Evolutionary conservation across 2,329 filamentous ascomycete species (phyloP), one percentile per base, ranked within the genome.

Genomic region (Tolypocladium cylindrosporum): DNA sequence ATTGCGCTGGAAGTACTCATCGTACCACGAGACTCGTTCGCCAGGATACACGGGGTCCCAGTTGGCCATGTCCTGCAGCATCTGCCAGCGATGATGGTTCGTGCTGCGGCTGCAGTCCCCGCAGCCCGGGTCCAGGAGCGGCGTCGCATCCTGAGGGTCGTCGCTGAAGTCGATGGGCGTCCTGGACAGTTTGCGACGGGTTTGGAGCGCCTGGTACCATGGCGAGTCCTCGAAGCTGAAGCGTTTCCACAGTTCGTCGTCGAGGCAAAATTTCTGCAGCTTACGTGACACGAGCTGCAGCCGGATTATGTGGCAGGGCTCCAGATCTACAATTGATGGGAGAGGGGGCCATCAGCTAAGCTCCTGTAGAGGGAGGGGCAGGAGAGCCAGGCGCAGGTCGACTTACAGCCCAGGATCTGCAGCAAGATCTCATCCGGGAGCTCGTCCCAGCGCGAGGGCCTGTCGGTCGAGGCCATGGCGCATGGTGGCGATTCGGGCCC

Each of bases 1-100:
- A 71, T 92, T 81, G 40, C 92, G 82, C 56, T 92, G 90, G 61
- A 95, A 87, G 67, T 91, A 96, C 71, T 97, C 92, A 57, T 89
- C 82, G 70, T 96, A 96, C 88, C 91, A 97, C 54, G 89, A 85
- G 24, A 92, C 79, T 45, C 77, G 77, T 72, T 97, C 91, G 5
- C 73, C 75, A 0, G 85, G 82, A 62, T 88, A 91, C 0, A 83
- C 84, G 0, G 90, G 90, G 64, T 96, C 90, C 91, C 91, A 96
- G 64, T 90, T 90, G 5, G 86, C 86, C 67, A 89, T 76, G 58
- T 90, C 81, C 55, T 85, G 80, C 1, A 67, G 57, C 37, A 63
- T 63, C 36, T 64, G 66, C 45, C 66, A 57, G 56, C 61, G 65
- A 27, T 55, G 57, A 34, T 21, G 31, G 19, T 21, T n/a, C 31